phyloP scores from a whole-genome alignment of 2,329 filamentous ascomycete species.

The Ophiobolus disseminans region DNA sequence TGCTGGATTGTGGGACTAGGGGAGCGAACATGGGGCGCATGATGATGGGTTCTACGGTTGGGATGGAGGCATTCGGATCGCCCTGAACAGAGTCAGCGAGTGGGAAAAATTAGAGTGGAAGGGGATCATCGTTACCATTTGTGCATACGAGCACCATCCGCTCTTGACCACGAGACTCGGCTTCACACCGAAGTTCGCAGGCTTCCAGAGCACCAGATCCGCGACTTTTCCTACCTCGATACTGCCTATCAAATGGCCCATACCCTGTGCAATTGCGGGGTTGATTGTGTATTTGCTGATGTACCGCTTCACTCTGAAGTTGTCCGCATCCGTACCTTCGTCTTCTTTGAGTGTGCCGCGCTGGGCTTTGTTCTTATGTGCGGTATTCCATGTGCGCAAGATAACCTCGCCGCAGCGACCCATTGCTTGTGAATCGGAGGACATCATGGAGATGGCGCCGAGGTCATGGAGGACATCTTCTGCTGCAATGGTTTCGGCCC shows the following conservation, averaged over 20 bases:
- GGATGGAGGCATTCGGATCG: constrained; percentile 68
- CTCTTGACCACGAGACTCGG: constrained; percentile 83
- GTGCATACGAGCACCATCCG: constrained; percentile 80
- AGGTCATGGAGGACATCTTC: constrained; percentile 96
- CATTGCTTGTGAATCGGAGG: constrained; percentile 94
- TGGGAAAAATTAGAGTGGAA: not conserved
- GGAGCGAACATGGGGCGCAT: constrained; percentile 86
- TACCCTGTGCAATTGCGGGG: constrained; percentile 88
- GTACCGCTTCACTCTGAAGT: constrained; percentile 90
- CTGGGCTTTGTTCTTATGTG: constrained; percentile 94
- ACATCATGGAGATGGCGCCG: constrained; percentile 98
- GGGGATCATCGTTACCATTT: constrained; percentile 70
- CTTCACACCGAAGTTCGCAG: constrained; percentile 86
- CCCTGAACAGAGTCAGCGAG: constrained; percentile 40
- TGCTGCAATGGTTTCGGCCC: constrained; percentile 93
- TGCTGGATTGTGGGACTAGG: constrained; percentile 72
- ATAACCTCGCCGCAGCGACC: constrained; percentile 94
- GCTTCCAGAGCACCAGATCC: constrained; percentile 87
- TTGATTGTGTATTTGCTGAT: constrained; percentile 97
- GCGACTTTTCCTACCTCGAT: constrained; percentile 89
- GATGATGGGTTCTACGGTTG: constrained; percentile 84
- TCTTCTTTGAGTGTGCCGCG: constrained; percentile 80
- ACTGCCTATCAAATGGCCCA: constrained; percentile 84
- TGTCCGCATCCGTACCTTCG: constrained; percentile 79
- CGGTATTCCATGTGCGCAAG: constrained; percentile 93